These are phyloP conservation scores for Pyrus hybrid DNA, from an alignment of 331 rosid genomes.

Conservation along the genomic window DNA sequence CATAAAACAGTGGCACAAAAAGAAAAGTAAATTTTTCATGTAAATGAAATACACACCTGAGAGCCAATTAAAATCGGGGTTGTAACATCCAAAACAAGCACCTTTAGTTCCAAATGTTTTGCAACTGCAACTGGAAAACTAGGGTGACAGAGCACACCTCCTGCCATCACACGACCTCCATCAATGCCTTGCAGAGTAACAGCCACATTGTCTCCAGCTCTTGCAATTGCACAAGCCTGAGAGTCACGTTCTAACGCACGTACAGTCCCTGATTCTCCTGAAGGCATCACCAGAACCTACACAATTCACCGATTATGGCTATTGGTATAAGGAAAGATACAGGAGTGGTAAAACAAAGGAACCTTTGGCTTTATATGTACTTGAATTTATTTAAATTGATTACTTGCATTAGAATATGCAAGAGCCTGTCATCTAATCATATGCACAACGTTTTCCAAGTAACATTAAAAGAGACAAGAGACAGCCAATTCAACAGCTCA, in stretches of 20 bases:
- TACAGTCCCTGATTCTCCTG: constrained; percentile 64
- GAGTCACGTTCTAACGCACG: constrained; percentile 82
- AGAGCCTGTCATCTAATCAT: background rate
- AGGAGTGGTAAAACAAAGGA: background rate
- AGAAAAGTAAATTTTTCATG: background rate
- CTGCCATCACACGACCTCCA: constrained; percentile 56
- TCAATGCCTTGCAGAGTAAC: constrained; percentile 76
- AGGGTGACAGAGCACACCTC: constrained; percentile 93
- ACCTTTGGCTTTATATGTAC: background rate
- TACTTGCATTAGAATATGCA: background rate
- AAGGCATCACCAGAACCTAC: constrained; percentile 89
- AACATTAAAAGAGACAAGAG: background rate
- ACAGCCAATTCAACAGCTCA: background rate
- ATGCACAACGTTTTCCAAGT: background rate
- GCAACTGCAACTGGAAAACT: constrained; percentile 70
- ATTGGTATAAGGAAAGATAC: background rate
- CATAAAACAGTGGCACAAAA: background rate
- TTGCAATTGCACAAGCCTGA: constrained; percentile 56
- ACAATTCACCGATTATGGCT: constrained; percentile 3
- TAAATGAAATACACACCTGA: constrained; percentile 44
- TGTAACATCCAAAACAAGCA: constrained; percentile 75
- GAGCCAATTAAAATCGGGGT: constrained; percentile 76
- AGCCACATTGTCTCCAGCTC: constrained; percentile 90
- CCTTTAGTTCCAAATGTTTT: constrained; percentile 73
- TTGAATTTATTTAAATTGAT: background rate